Evolutionary conservation across 2,329 filamentous ascomycete species (phyloP).

Genomic region (Hypoxylon sp.): DNA sequence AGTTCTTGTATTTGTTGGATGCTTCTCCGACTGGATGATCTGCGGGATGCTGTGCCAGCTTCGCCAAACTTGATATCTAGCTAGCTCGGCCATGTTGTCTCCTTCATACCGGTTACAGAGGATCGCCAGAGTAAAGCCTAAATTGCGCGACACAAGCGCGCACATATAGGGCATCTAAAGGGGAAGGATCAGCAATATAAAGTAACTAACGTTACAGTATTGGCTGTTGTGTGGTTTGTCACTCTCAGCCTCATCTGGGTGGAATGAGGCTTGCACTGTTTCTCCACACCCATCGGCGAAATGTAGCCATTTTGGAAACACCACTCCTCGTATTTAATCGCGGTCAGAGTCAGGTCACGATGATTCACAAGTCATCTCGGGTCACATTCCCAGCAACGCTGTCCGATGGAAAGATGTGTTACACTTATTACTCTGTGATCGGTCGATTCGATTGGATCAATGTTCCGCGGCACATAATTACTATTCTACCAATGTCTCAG

Average conservation of each 20-base stretch:
- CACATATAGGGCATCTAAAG: conserved; percentile 15
- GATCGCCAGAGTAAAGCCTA: conserved; percentile 30
- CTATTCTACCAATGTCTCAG: conserved; percentile 33
- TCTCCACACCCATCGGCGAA: conserved; percentile 29
- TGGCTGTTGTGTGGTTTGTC: conserved; percentile 39
- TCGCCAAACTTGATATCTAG: conserved; percentile 31
- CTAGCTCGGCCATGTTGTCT: conserved; percentile 25
- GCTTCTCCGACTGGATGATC: conserved; percentile 28
- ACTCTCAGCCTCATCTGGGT: conserved; percentile 47
- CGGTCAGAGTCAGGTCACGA: conserved; percentile 35
- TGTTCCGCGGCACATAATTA: conserved; percentile 14
- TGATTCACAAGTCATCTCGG: conserved; percentile 28
- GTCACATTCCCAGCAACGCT: conserved; percentile 13
- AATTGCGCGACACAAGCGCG: conserved; percentile 37
- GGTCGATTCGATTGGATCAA: conserved; percentile 13
- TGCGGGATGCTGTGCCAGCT: conserved; percentile 27
- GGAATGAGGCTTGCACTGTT: conserved; percentile 44
- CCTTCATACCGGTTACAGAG: conserved; percentile 23
- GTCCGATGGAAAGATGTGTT: conserved; percentile 26
- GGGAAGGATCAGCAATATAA: conserved; percentile 41
- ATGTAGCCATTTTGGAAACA: conserved; percentile 33
- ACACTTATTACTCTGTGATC: conserved; percentile 16
- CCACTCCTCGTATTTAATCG: conserved; percentile 35
- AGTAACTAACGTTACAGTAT: conserved; percentile 42
- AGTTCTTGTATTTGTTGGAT: conserved; percentile 15